Conservation (phyloP, 768 basidiomycete species). For the Royoungia palumana region DNA sequence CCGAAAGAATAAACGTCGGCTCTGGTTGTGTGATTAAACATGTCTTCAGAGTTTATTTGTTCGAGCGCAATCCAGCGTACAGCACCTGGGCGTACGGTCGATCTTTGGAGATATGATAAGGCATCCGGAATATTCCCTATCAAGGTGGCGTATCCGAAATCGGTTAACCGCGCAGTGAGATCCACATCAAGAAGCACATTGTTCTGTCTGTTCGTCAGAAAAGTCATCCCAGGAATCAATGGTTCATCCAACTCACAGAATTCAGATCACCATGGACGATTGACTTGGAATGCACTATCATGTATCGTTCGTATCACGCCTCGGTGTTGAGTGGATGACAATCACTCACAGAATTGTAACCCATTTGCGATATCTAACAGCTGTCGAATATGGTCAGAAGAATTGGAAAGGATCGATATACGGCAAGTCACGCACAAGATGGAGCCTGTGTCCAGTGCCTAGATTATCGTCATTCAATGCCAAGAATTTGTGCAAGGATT, state of each 20-base stretch:
- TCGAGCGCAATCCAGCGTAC: conserved; percentile 43
- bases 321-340: too few species aligned
- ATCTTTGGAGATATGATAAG: background rate
- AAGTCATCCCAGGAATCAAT: background rate
- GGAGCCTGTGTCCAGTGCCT: background rate
- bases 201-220: background rate
- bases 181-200: conserved; percentile 7
- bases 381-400: background rate
- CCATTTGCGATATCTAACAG: background rate
- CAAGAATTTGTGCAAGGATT: conserved; percentile 20
- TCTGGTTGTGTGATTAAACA: background rate
- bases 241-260: background rate
- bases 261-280: background rate
- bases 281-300: background rate
- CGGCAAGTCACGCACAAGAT: conserved; percentile 12
- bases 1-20: background rate
- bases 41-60: conserved; percentile 11
- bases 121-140: background rate
- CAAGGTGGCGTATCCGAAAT: conserved; percentile 38
- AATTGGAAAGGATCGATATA: background rate
- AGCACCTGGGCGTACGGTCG: conserved; percentile 33
- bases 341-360: background rate
- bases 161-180: conserved; percentile 37
- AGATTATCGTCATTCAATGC: background rate
- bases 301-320: too few species aligned